phyloP scores from a whole-genome alignment of 73 alveolate genomes.

The Uronychia binucleata region DNA sequence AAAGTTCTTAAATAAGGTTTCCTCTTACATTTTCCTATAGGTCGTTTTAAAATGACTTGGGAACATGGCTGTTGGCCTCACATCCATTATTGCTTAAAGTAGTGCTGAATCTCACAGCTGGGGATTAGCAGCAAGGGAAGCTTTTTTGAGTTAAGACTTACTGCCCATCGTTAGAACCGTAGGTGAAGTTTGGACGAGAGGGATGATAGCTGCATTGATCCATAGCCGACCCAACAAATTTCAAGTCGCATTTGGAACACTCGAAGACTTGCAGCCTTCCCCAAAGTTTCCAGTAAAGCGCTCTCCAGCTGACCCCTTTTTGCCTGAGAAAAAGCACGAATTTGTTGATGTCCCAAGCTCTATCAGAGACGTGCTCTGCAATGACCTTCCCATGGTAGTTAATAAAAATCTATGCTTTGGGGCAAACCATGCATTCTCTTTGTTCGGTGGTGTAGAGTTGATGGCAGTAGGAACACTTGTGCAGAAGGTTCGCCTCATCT shows the following conservation, averaged over 20 bases:
- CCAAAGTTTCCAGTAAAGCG: slow-evolving; percentile 63
- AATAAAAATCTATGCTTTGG: slow-evolving; percentile 29
- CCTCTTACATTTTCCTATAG: background rate
- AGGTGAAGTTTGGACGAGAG: slow-evolving; percentile 35
- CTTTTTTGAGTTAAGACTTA: slow-evolving; percentile 1
- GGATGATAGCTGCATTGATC: slow-evolving; percentile 62
- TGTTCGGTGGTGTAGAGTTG: slow-evolving; percentile 26
- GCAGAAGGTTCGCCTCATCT: slow-evolving; percentile 19
- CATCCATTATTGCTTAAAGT: slow-evolving; percentile 47
- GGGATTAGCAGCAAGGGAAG: slow-evolving; percentile 62
- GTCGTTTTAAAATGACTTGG: slow-evolving; percentile 3
- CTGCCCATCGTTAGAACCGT: slow-evolving; percentile 54
- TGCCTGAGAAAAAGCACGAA: slow-evolving; percentile 1
- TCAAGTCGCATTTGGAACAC: slow-evolving; percentile 35
- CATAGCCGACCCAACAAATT: slow-evolving; percentile 38
- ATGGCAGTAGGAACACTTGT: slow-evolving; percentile 32
- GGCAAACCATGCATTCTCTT: slow-evolving; percentile 41
- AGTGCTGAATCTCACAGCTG: slow-evolving; percentile 58
- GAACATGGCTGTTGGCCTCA: slow-evolving; percentile 35
- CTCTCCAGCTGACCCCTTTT: slow-evolving; percentile 9
- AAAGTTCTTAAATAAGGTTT: background rate
- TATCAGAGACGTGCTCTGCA: slow-evolving; percentile 29
- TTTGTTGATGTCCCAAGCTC: slow-evolving; percentile 15
- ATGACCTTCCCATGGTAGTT: slow-evolving; percentile 22
- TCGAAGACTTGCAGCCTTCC: slow-evolving; percentile 45